Evolutionary conservation across 441 rosid genomes (phyloP).

Genomic region (Populus trichocarpa): DNA sequence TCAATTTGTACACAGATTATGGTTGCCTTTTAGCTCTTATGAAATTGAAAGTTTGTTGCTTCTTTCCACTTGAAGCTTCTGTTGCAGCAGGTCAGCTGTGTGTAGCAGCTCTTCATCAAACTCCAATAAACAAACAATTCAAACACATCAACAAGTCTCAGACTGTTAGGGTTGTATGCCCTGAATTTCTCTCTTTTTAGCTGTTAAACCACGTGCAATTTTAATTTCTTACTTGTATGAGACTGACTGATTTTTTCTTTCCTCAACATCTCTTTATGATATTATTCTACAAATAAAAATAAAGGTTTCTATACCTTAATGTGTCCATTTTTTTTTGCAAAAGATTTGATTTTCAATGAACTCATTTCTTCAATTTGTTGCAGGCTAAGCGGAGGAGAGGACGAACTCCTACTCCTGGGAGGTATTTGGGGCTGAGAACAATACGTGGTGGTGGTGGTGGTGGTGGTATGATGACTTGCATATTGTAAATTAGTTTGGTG

Average conservation of each 20-base stretch:
- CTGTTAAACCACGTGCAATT: slow-evolving; percentile 19
- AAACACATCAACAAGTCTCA: slow-evolving; percentile 54
- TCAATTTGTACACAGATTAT: slow-evolving; percentile 8
- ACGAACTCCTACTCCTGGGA: slow-evolving; percentile 94
- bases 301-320: no score
- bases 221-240: no score
- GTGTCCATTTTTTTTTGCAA: not conserved
- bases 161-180: slow-evolving; percentile 90
- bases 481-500: not conserved
- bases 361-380: slow-evolving; percentile 9
- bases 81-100: slow-evolving; percentile 96
- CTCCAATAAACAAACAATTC: slow-evolving; percentile 62
- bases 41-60: slow-evolving; percentile 63
- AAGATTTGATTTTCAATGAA: not conserved
- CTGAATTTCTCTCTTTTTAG: slow-evolving; percentile 64
- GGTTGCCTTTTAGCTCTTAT: slow-evolving; percentile 26
- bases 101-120: slow-evolving; percentile 86
- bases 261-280: no score
- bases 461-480: no score
- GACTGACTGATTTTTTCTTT: no score
- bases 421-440: slow-evolving; percentile 74
- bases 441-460: not conserved
- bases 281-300: no score
- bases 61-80: slow-evolving; percentile 79
- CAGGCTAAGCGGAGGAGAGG: slow-evolving; percentile 91